A percentile compares a stretch with the other conserved stretches of the same genome.
Conservation (phyloP, 805 yeast species). For the Candida vaughaniae region DNA sequence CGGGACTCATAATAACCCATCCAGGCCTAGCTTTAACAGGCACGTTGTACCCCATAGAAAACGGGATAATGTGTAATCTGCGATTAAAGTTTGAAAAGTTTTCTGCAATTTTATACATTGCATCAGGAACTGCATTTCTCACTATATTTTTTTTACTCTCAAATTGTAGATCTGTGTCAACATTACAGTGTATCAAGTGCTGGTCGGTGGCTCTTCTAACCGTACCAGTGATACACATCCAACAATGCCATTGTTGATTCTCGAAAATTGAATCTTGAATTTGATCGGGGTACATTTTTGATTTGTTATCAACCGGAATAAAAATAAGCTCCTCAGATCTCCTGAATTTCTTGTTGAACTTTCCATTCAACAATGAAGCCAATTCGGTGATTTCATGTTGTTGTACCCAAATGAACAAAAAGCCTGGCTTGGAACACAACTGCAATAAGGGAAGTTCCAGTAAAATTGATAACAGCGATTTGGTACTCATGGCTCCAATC, state of each 20-base stretch:
- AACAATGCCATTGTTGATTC: conserved; percentile 91
- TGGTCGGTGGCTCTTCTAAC: conserved; percentile 82
- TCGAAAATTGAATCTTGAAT: conserved; percentile 47
- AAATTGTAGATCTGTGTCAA: conserved; percentile 83
- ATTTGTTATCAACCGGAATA: conserved; percentile 63
- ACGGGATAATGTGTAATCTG: conserved; percentile 82
- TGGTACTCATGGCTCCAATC: conserved; percentile 83
- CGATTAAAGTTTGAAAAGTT: conserved; percentile 82
- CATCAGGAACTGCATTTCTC: conserved; percentile 52
- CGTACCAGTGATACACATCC: conserved; percentile 97
- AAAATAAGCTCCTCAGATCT: conserved; percentile 88
- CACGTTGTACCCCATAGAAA: conserved; percentile 60
- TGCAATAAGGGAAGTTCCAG: conserved; percentile 67
- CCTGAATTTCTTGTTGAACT: conserved; percentile 65
- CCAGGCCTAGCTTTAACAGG: conserved; percentile 74
- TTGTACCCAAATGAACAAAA: conserved; percentile 85
- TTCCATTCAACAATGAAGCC: conserved; percentile 49
- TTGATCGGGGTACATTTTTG: conserved; percentile 65
- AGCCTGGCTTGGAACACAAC: conserved; percentile 82
- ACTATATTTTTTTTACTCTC: conserved; percentile 35
- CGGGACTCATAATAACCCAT: conserved; percentile 90
- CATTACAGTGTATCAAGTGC: conserved; percentile 86
- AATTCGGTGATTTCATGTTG: conserved; percentile 67
- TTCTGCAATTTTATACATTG: conserved; percentile 79
- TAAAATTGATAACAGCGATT: conserved; percentile 65